Evolutionary conservation across 768 basidiomycete species (phyloP).

Genomic region (Exsudoporus frostii): DNA sequence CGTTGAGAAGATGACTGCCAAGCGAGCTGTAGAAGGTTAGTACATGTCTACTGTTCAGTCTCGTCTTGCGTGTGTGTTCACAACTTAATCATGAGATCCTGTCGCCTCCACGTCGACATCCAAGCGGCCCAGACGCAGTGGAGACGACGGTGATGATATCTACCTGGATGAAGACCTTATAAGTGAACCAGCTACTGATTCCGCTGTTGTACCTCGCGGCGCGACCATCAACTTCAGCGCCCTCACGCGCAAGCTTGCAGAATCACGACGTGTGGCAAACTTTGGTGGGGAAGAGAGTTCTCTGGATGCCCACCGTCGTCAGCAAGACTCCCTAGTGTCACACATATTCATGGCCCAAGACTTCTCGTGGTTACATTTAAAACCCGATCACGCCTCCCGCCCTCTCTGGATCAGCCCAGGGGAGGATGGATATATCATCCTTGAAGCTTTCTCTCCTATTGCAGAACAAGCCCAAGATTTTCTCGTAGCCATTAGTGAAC

Average conservation of each 20-base stretch:
- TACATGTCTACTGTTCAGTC: neutral
- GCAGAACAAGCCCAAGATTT: slow-evolving; percentile 99
- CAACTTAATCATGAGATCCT: slow-evolving; percentile 15
- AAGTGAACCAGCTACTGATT: slow-evolving; percentile 31
- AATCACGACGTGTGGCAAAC: slow-evolving; percentile 47
- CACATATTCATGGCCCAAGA: slow-evolving; percentile 84
- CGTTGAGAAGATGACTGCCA: slow-evolving; percentile 33
- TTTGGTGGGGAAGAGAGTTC: slow-evolving; percentile 45
- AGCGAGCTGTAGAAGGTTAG: slow-evolving; percentile 41
- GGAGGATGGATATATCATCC: slow-evolving; percentile 84
- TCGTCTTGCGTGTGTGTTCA: neutral
- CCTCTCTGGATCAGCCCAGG: slow-evolving; percentile 94
- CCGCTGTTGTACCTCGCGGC: slow-evolving; percentile 55
- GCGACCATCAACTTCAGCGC: slow-evolving; percentile 89
- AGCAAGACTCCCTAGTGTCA: slow-evolving; percentile 74
- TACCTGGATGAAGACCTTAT: slow-evolving; percentile 56
- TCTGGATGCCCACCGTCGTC: slow-evolving; percentile 62
- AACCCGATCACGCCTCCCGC: slow-evolving; percentile 86
- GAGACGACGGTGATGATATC: slow-evolving; percentile 55
- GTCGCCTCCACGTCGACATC: slow-evolving; percentile 25
- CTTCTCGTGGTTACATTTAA: slow-evolving; percentile 83
- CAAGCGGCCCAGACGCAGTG: slow-evolving; percentile 43
- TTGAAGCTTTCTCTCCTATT: slow-evolving; percentile 96
- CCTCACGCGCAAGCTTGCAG: slow-evolving; percentile 73
- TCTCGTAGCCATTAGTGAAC: slow-evolving; percentile 95